Evolutionary conservation across 306 rosid genomes (phyloP).

Genomic region (Dryas alaskensis): DNA sequence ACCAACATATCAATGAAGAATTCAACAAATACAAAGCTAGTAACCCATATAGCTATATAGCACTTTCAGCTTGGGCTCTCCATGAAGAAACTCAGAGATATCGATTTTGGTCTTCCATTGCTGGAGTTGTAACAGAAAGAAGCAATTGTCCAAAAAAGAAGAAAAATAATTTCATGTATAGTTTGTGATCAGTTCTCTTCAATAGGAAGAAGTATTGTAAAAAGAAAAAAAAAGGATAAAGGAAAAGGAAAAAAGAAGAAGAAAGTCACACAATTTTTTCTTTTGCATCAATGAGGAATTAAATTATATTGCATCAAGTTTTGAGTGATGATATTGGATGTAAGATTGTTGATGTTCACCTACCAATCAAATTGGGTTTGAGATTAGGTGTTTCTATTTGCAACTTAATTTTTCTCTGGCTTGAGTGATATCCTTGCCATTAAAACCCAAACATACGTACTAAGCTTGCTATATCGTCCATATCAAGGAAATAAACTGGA

Average conservation of each 20-base stretch:
- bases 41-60: neutral
- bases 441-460: no score
- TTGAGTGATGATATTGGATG: neutral
- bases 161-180: neutral
- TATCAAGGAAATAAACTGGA: no score
- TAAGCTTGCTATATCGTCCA: no score
- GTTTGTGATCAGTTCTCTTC: conserved; percentile 14
- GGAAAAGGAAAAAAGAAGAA: neutral
- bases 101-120: neutral
- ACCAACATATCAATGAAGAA: neutral
- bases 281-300: neutral
- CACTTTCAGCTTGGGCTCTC: conserved; percentile 22
- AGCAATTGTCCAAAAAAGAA: neutral
- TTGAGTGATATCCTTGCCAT: no score
- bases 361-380: no score
- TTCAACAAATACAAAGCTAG: neutral
- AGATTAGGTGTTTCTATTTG: no score
- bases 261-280: neutral
- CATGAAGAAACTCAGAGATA: neutral
- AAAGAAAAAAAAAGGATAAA: neutral
- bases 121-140: neutral
- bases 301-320: neutral
- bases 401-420: no score
- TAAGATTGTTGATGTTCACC: neutral
- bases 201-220: conserved; percentile 12